These are phyloP conservation scores for Liquidambar formosana DNA, from an alignment of 164 flowering plant species.

Conservation along the genomic window DNA sequence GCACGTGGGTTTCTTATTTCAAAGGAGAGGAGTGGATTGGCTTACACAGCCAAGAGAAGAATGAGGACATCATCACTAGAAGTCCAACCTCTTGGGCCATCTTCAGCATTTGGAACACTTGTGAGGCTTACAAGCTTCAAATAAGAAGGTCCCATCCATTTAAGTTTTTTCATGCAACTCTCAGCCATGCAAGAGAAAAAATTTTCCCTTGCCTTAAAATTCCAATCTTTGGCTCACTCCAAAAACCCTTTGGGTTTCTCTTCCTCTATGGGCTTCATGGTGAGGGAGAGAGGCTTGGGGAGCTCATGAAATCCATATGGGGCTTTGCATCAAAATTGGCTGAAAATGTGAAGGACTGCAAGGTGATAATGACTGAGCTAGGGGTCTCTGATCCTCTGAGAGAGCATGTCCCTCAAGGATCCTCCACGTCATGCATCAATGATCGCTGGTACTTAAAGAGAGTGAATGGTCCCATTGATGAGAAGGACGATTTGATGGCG, in stretches of 20 bases:
- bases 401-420: constrained; percentile 30
- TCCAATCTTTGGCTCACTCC: constrained; percentile 19
- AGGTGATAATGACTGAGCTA: constrained; percentile 42
- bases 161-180: constrained; percentile 24
- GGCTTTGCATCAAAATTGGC: constrained; percentile 42
- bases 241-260: constrained; percentile 44
- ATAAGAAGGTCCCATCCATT: constrained; percentile 28
- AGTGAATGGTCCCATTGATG: constrained; percentile 17
- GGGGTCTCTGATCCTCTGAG: constrained; percentile 45
- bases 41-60: constrained; percentile 19
- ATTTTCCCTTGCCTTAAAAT: constrained; percentile 38
- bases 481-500: constrained; percentile 3
- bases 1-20: constrained; percentile 53
- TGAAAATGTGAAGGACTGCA: constrained; percentile 41
- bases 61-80: constrained; percentile 11
- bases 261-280: constrained; percentile 54
- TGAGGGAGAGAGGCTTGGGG: constrained; percentile 52
- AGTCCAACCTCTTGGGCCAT: constrained; percentile 52
- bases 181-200: constrained; percentile 35
- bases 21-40: constrained; percentile 41
- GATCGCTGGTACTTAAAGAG: constrained; percentile 52
- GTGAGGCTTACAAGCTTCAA: constrained; percentile 41
- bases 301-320: constrained; percentile 48
- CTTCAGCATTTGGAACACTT: constrained; percentile 52
- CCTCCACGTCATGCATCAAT: constrained; percentile 35